Percentiles rank a stretch among this genome's conserved stretches.
These are phyloP conservation scores for Apiotrichum sp. DNA, from an alignment of 1,284 basidiomycete genomes.

Conservation along the genomic window DNA sequence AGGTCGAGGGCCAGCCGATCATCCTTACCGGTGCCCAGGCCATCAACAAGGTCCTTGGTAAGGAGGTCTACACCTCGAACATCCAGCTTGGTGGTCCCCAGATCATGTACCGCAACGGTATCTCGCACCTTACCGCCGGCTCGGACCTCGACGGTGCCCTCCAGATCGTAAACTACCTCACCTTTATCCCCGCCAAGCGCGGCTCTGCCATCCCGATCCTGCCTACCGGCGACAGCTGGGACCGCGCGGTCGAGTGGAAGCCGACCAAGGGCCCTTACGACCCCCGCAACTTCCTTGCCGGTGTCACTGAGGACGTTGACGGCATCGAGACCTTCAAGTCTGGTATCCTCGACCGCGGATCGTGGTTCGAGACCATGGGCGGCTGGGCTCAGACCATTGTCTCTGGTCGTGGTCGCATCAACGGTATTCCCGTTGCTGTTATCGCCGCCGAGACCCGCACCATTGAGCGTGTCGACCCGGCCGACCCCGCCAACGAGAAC, in stretches of 20 bases:
- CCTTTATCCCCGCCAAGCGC: slow-evolving; percentile 75
- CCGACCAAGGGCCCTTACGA: slow-evolving; percentile 95
- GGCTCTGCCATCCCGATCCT: slow-evolving; percentile 68
- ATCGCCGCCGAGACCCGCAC: slow-evolving; percentile 89
- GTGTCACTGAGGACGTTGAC: slow-evolving; percentile 75
- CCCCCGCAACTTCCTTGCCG: slow-evolving; percentile 95
- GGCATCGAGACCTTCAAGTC: slow-evolving; percentile 63
- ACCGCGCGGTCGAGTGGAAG: slow-evolving; percentile 82
- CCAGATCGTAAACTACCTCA: slow-evolving; percentile 90
- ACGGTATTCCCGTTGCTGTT: slow-evolving; percentile 94
- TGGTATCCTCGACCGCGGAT: slow-evolving; percentile 95
- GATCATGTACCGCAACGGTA: slow-evolving; percentile 99
- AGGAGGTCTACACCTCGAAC: slow-evolving; percentile 98
- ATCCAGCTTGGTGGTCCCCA: slow-evolving; percentile 97
- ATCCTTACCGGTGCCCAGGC: slow-evolving; percentile 96
- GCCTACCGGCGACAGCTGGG: slow-evolving; percentile 73
- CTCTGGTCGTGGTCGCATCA: slow-evolving; percentile 87
- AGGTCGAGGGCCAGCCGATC: slow-evolving; percentile 98
- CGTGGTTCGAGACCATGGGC: slow-evolving; percentile 60
- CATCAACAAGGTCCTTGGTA: slow-evolving; percentile 97
- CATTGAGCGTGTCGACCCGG: slow-evolving; percentile 92
- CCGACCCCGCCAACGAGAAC: slow-evolving; percentile 96
- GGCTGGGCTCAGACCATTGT: slow-evolving; percentile 98
- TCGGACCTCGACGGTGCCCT: slow-evolving; percentile 92
- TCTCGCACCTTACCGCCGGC: slow-evolving; percentile 89